Evolutionary conservation across 805 yeast species (phyloP).

Genomic region (Helenozyma baotianmanensis): DNA sequence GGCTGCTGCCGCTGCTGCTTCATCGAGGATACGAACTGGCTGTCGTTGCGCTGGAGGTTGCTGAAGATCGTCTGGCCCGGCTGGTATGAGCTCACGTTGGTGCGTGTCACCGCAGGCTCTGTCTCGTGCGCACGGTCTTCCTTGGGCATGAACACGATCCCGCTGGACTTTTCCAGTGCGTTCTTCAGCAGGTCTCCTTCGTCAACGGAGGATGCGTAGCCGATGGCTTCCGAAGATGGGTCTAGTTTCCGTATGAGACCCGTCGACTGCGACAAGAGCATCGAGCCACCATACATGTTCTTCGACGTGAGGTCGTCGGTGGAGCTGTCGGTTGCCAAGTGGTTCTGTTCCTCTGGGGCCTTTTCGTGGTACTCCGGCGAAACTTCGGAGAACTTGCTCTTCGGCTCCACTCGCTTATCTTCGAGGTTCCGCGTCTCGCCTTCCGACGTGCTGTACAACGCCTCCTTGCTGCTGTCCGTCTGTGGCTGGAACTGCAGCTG

Average conservation of each 20-base stretch:
- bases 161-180: slow-evolving; percentile 14
- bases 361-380: too few species aligned
- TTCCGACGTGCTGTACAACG: too few species aligned
- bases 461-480: too few species aligned
- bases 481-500: too few species aligned
- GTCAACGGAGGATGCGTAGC: slow-evolving; percentile 4
- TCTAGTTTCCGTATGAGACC: slow-evolving; percentile 34
- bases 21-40: slow-evolving; percentile 27
- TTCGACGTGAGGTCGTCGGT: slow-evolving; percentile 23
- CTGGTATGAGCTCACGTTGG: slow-evolving; percentile 35
- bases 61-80: slow-evolving; percentile 39
- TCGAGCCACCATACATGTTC: slow-evolving; percentile 39
- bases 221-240: slow-evolving; percentile 4
- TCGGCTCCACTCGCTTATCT: too few species aligned
- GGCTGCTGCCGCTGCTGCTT: slow-evolving; percentile 18
- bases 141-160: slow-evolving; percentile 32
- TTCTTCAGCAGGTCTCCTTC: slow-evolving; percentile 1
- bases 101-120: slow-evolving; percentile 29
- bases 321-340: slow-evolving; percentile 18
- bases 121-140: slow-evolving; percentile 11
- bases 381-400: too few species aligned
- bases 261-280: slow-evolving; percentile 40
- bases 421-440: too few species aligned
- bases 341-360: not conserved
- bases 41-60: slow-evolving; percentile 37